Conservation (phyloP, 768 basidiomycete species). For the Tulasnella calospora region DNA sequence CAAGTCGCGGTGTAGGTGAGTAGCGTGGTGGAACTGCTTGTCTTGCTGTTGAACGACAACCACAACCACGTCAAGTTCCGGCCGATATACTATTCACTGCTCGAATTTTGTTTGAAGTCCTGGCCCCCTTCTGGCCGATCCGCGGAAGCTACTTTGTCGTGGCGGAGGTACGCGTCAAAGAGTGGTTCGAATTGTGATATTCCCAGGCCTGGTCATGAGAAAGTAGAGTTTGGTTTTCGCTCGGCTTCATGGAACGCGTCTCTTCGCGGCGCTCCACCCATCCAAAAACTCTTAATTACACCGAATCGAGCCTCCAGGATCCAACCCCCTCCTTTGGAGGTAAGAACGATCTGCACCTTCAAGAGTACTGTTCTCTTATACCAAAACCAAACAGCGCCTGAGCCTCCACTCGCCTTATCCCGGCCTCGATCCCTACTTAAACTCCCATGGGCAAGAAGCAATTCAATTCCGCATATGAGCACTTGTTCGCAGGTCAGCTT, state of each 20-base stretch:
- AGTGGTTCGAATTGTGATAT: neutral
- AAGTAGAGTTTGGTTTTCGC: neutral
- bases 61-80: neutral
- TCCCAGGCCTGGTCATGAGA: neutral
- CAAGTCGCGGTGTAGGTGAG: neutral
- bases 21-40: neutral
- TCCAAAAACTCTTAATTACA: conserved; percentile 16
- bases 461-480: conserved; percentile 15
- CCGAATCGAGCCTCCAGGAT: neutral
- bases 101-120: neutral
- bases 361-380: neutral
- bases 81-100: neutral
- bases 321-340: neutral
- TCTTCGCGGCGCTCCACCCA: neutral
- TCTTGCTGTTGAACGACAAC: neutral
- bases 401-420: neutral
- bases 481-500: conserved; percentile 21
- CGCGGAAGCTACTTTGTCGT: neutral
- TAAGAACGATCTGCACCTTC: neutral
- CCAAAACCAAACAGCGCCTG: neutral
- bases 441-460: conserved; percentile 14
- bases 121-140: neutral
- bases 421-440: neutral
- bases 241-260: neutral
- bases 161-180: neutral